These are phyloP conservation scores for Pezicula carpinea DNA, from an alignment of 2,329 filamentous ascomycete species.

Conservation along the genomic window DNA sequence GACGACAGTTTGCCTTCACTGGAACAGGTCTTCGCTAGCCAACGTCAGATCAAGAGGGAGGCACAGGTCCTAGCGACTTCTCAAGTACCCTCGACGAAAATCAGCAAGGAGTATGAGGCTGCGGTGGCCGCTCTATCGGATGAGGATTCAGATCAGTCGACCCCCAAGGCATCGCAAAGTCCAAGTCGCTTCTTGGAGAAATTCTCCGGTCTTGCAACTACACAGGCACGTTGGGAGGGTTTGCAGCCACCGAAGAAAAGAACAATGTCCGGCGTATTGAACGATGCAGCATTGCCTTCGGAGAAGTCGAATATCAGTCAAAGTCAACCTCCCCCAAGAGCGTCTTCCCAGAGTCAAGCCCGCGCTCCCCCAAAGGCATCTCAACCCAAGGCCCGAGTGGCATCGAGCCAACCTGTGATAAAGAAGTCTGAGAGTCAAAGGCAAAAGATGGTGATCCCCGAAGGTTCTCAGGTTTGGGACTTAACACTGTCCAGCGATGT, in stretches of 20 bases:
- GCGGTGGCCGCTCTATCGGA: slow-evolving; percentile 38
- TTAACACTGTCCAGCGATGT: neutral
- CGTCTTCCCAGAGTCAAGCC: neutral
- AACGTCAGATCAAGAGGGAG: slow-evolving; percentile 22
- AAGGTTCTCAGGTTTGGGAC: neutral
- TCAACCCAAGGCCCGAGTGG: neutral
- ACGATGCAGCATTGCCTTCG: neutral
- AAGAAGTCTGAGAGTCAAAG: neutral
- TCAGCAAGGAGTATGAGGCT: slow-evolving; percentile 39
- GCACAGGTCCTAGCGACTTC: slow-evolving; percentile 5
- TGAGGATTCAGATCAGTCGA: slow-evolving; percentile 12
- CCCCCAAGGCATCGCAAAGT: slow-evolving; percentile 16
- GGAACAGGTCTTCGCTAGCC: slow-evolving; percentile 22
- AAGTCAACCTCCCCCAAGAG: neutral
- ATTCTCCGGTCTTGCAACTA: neutral
- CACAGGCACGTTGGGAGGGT: neutral
- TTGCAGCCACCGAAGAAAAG: neutral
- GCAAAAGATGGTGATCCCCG: neutral
- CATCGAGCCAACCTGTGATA: neutral
- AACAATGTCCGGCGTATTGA: neutral
- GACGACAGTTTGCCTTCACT: slow-evolving; percentile 19
- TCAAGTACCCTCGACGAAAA: slow-evolving; percentile 7
- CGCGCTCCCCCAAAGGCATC: neutral
- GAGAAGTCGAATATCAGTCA: neutral
- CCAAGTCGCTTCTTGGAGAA: neutral